These are phyloP conservation scores for Coniophora puteana DNA, from an alignment of 1,284 basidiomycete species.

Conservation along the genomic window DNA sequence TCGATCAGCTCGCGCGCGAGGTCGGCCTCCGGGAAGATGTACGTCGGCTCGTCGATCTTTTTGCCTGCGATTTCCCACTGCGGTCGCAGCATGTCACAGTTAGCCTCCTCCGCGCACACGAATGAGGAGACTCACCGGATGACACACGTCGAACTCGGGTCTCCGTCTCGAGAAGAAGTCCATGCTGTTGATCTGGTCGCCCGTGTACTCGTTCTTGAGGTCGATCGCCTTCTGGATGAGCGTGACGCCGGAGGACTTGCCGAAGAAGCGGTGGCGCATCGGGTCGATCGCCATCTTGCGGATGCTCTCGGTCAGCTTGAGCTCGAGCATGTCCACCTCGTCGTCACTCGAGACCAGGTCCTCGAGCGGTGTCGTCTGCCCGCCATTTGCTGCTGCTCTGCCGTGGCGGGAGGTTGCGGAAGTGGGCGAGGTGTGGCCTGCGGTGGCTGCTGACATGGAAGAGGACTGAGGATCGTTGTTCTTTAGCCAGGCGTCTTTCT, in stretches of 20 bases:
- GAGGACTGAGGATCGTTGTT: conserved; percentile 24
- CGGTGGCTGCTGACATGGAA: conserved; percentile 11
- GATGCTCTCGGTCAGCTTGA: conserved; percentile 21
- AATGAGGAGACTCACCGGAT: conserved; percentile 33
- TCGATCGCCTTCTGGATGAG: conserved; percentile 64
- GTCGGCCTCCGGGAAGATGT: conserved; percentile 57
- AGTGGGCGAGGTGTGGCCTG: conserved; percentile 9
- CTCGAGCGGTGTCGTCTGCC: conserved; percentile 12
- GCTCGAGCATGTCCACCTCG: conserved; percentile 23
- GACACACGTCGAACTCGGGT: conserved; percentile 35
- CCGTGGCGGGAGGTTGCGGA: no score
- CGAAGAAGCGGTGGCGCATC: conserved; percentile 54
- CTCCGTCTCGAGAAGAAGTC: conserved; percentile 22
- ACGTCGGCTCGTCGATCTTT: conserved; percentile 16
- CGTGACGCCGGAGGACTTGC: conserved; percentile 67
- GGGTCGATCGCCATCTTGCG: conserved; percentile 23
- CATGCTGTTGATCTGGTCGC: conserved; percentile 15
- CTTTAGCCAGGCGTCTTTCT: conserved; percentile 35
- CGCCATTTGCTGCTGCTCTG: no score
- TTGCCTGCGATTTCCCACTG: conserved; percentile 40
- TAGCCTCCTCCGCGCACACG: no score
- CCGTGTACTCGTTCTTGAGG: conserved; percentile 57
- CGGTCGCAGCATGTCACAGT: no score
- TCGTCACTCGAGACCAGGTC: conserved; percentile 32
- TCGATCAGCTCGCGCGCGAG: conserved; percentile 61